These are phyloP conservation scores for Podospora australis DNA, from an alignment of 495 filamentous ascomycete genomes.

Conservation along the genomic window DNA sequence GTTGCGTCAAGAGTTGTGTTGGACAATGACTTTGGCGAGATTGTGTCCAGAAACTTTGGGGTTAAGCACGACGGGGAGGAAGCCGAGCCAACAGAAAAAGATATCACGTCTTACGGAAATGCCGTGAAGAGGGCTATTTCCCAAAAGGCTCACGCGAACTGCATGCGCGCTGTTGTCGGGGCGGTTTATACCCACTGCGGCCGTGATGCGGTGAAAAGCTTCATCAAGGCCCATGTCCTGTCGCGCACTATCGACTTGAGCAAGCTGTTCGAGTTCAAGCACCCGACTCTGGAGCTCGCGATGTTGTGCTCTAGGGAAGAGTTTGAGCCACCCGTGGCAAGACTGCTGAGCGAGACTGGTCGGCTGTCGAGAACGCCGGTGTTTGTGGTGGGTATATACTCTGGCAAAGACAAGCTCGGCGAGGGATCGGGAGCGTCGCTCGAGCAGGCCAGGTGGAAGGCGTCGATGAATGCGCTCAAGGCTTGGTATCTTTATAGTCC, in stretches of 20 bases:
- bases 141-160: conserved; percentile 47
- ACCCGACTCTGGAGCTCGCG: conserved; percentile 73
- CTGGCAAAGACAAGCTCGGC: conserved; percentile 79
- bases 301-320: conserved; percentile 78
- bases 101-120: conserved; percentile 20
- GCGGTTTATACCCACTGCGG: conserved; percentile 77
- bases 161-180: conserved; percentile 75
- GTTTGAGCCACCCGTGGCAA: conserved; percentile 81
- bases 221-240: conserved; percentile 76
- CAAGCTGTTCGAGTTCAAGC: conserved; percentile 71
- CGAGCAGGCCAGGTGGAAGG: conserved; percentile 67
- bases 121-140: conserved; percentile 21
- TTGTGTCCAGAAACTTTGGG: conserved; percentile 16
- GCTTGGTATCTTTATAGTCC: conserved; percentile 95
- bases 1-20: conserved; percentile 65
- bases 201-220: conserved; percentile 61
- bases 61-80: conserved; percentile 1
- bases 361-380: conserved; percentile 75
- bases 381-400: conserved; percentile 91
- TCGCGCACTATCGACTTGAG: conserved; percentile 70
- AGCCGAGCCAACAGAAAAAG: neutral
- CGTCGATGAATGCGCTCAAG: conserved; percentile 78
- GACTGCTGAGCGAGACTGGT: conserved; percentile 83
- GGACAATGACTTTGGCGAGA: conserved; percentile 74
- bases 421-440: conserved; percentile 74